Evolutionary conservation across 2,329 filamentous ascomycete genomes (phyloP), one percentile per base, ranked within the genome.

Genomic region (Arthroderma sp.): DNA sequence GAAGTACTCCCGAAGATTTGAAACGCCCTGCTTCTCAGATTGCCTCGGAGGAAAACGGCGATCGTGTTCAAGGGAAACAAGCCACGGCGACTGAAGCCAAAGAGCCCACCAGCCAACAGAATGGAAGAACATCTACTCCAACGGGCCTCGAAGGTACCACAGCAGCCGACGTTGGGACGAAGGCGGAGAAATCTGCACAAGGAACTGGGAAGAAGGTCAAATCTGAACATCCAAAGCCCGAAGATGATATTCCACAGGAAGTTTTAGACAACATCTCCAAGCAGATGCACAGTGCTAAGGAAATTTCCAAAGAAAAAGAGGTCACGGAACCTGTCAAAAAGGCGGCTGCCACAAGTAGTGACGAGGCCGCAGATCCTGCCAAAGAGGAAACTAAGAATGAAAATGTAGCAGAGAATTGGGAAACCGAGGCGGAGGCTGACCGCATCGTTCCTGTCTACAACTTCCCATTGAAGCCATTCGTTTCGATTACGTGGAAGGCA

Each of bases 401-500:
- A 33, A 56, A 53, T 39, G 54, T 57, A 47, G 56, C 35, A 9
- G 61, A 63, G n/a, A 58, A 58, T 15, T 63, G 61, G 61, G 86
- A 89, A 69, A 83, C 86, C 63, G 83, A 84, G 59, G 79, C 82
- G 39, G 55, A 56, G 41, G 17, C 43, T 55, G 72, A 81, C 2
- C 75, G 78, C 49, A 79, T 83, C 25, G 83, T 95, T 63, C 85
- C 82, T 68, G 91, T 97, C 51, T 93, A 88, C 76, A 95, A 95
- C 71, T 95, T 98, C 71, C 93, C 93, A 15, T 89, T 98, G 85
- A 88, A 87, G 71, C 93, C 93, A 2, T 98, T 94, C 79, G 91
- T 95, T 63, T 87, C 91, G 19, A 93, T 98, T 67, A 84, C 82
- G 11, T 81, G 97, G 65, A 73, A 73, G 55, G 61, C 68, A 19